Conservation (phyloP, 179 eudicot species). For the Silene coronaria region DNA sequence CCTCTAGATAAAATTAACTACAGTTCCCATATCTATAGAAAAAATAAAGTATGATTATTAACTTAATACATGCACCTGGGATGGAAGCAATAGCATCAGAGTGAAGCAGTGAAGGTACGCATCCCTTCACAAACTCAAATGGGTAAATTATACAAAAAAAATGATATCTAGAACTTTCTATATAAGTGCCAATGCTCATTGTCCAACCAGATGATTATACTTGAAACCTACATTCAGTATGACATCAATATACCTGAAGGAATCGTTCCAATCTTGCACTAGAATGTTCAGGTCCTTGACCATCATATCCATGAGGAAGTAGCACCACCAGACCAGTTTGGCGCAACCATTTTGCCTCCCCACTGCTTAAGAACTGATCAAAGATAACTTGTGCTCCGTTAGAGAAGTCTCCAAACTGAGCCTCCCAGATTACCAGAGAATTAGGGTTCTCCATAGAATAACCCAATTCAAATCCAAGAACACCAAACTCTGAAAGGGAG, state of each 20-base stretch:
- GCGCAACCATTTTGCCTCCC: slow-evolving; percentile 33
- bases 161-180: too few relatives aligned
- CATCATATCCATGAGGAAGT: slow-evolving; percentile 36
- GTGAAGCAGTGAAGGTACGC: too few relatives aligned
- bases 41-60: too few relatives aligned
- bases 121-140: too few relatives aligned
- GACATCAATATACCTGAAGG: slow-evolving; percentile 31
- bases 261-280: slow-evolving; percentile 33
- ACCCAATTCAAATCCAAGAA: slow-evolving; percentile 36
- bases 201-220: too few relatives aligned
- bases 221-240: too few relatives aligned
- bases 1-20: too few relatives aligned
- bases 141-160: too few relatives aligned
- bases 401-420: slow-evolving; percentile 36
- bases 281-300: slow-evolving; percentile 37
- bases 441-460: slow-evolving; percentile 35
- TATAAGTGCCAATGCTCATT: too few relatives aligned
- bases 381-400: slow-evolving; percentile 31
- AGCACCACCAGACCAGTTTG: slow-evolving; percentile 34
- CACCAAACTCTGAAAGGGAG: slow-evolving; percentile 33
- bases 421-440: slow-evolving; percentile 31
- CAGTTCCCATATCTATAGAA: too few relatives aligned
- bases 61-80: too few relatives aligned
- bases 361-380: slow-evolving; percentile 34
- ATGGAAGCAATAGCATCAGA: too few relatives aligned